These are phyloP conservation scores for Ocimum tenuiflorum DNA, from an alignment of 257 asterid species.

Conservation along the genomic window DNA sequence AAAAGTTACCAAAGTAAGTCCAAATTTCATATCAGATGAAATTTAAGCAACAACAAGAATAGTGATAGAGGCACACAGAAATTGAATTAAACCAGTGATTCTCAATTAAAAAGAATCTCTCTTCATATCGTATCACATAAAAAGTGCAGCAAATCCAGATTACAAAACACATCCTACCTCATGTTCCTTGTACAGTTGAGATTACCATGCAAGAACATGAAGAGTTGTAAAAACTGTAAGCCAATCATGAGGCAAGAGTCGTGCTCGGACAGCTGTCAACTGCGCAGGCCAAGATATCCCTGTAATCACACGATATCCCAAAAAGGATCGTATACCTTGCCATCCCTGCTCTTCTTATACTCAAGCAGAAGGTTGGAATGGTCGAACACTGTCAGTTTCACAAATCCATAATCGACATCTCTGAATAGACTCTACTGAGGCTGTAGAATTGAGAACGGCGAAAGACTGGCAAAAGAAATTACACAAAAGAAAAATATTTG, in stretches of 20 bases:
- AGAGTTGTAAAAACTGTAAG: not conserved
- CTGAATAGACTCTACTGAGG: conserved; percentile 74
- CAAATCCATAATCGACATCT: conserved; percentile 71
- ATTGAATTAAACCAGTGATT: not conserved
- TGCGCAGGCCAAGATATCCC: conserved; percentile 79
- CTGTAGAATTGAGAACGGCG: conserved; percentile 48
- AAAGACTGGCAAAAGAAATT: conserved; percentile 76
- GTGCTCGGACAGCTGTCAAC: conserved; percentile 78
- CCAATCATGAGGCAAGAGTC: conserved; percentile 50
- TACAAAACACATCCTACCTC: not conserved
- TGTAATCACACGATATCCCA: conserved; percentile 68
- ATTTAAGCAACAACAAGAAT: too few species aligned
- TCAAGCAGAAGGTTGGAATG: conserved; percentile 75
- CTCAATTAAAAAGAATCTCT: not conserved
- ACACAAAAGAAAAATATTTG: too few species aligned
- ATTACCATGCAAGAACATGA: too few species aligned
- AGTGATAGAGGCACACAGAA: too few species aligned
- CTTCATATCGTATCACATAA: not conserved
- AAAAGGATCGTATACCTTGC: conserved; percentile 80
- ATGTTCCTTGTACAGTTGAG: too few species aligned
- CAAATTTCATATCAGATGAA: too few species aligned
- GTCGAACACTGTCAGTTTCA: conserved; percentile 71
- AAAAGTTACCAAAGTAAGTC: too few species aligned
- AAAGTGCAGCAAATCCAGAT: not conserved
- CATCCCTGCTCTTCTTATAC: conserved; percentile 82